Base-by-base conservation (phyloP, 1,284 basidiomycete species). In the Fomitopsis betulina region DNA sequence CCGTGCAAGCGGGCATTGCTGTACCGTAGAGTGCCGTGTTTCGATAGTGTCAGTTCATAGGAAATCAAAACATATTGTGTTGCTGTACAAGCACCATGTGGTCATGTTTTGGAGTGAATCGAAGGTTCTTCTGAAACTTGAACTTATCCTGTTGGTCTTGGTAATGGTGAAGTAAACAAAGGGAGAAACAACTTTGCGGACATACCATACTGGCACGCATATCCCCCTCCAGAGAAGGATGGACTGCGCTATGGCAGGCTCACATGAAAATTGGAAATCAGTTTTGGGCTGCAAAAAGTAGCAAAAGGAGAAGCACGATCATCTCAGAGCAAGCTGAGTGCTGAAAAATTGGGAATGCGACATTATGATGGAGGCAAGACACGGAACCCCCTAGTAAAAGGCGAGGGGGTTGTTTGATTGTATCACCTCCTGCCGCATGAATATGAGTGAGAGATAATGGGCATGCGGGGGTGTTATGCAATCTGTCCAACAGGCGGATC, bases 301-400 rank as follows among this genome's bases (percentile, higher is more conserved):
- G 21, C 15, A 54, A 40, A 21, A 51, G 12, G 19, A 56, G 42
- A 73, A 71, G 71, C 50, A 59, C 62, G 54, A 38, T 55, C 19
- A 56, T 30, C 70, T 70, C 70, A 64, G 62, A 58, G 53, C 57
- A 60, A 65, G 72, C 79, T 74, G 72, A 73, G 70, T 59, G 52
- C 73, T 78, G 79, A 84, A 83, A 83, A 81, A 83, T 83, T 83
- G 72, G 71, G 68, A 72, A 73, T 63, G 79, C 75, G 78, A 73
- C 75, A 76, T 80, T 75, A 23, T 58, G 62, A 63, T 72, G 75
- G 76, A 74, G 77, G 74, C 71, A 74, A 70, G 70, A 80, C 82
- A 84, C 82, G 78, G 81, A 81, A 82, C 78, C 79, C 81, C 81
- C 82, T 84, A 83, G 82, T 84, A 83, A 83, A 83, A 83, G 82